Base-by-base conservation (phyloP, 768 basidiomycete genomes). In the Leccinellum albellum region DNA sequence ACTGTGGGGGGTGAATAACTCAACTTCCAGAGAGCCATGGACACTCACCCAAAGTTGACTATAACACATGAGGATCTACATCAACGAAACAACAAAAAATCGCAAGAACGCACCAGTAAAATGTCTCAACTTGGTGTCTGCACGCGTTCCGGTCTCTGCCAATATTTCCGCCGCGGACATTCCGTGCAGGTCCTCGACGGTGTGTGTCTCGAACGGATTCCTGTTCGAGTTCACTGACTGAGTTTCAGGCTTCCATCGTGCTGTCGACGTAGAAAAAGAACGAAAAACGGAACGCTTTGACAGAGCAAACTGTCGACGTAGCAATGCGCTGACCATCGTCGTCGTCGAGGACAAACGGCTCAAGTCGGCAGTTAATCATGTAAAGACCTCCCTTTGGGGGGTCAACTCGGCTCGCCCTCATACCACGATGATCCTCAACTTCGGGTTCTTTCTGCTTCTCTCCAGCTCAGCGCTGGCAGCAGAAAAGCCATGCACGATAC, bases 31-130 rank as follows among this genome's bases (percentile, higher is more conserved):
- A 48, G 33, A 35, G 2, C 8, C 8, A 4, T 20, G 4, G 57
- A 49, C 33, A 65, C 82, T 57, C 60, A 83, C 88, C 91, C 95
- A 71, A 97, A 97, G 80, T 98, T 98, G 64, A 98, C 94, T 94
- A 63, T 31, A 28, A 28, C 47, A 23, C 48, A 14, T 42, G 32
- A 51, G n/a, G 15, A 12, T 70, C 57, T 20, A 20, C n/a, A 33
- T 63, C 45, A 59, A 46, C 23, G 33, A 50, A 46, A 26, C 15
- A 4, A 20, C 6, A 6, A 56, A 55, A 59, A 33, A 13, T 45
- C 13, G 48, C 37, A 48, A 40, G 40, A 40, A 76, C 81, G 59
- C 66, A 93, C 90, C 93, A 54, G 94, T 98, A 69, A 96, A 98
- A 77, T 98, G 96, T 70, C 91, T 81, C 80, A 97, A 82, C 69